Base-by-base conservation (phyloP, 495 filamentous ascomycete species). In the Gamarada debralockiae region DNA sequence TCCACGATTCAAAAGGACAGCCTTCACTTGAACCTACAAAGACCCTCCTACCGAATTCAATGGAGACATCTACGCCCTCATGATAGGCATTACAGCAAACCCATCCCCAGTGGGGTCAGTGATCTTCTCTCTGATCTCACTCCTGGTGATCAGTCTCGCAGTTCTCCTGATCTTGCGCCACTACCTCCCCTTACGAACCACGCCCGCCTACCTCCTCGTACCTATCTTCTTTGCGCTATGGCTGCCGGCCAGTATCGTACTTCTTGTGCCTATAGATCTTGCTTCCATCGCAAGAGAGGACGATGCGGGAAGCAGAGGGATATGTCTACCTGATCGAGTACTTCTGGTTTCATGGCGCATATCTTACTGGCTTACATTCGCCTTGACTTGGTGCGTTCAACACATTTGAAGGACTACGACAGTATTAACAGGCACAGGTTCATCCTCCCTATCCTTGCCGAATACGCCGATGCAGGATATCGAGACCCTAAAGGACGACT, bases 351-450 rank as follows among this genome's bases (percentile, higher is more conserved):
- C 81, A 57, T 98, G 93, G 93, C 78, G 92, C 50, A 88, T 97
- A 45, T 83, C 86, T 27, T 98, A 98, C 71, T 98, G 93, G 93
- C 73, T 98, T 39, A 97, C 92, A 21, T 98, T 98, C 64, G 80
- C 81, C 42, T 74, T 98, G 60, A 97, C 93, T 31, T 98, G 93
- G 92, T 92, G 73, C 36, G 73, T 58, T 44, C 21, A 15, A 15
- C 29, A 49, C 15, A 12, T 48, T 34, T 48, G 42, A 25, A 10
- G 20, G 33, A 41, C n/a, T 34, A 36, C 18, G 1, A 24, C 15
- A 31, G 13, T 39, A 56, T 62, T 23, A 61, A 37, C 15, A 1
- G 0, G 21, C 13, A 15, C 48, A 64, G 89, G 90, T 82, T 89
- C 52, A 92, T 98, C 59, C 82, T 98, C 17, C 93, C 93, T 3